Evolutionary conservation across 345 rosid species (phyloP), one percentile per base, ranked within the genome.

Genomic region (Erucastrum elatum): DNA sequence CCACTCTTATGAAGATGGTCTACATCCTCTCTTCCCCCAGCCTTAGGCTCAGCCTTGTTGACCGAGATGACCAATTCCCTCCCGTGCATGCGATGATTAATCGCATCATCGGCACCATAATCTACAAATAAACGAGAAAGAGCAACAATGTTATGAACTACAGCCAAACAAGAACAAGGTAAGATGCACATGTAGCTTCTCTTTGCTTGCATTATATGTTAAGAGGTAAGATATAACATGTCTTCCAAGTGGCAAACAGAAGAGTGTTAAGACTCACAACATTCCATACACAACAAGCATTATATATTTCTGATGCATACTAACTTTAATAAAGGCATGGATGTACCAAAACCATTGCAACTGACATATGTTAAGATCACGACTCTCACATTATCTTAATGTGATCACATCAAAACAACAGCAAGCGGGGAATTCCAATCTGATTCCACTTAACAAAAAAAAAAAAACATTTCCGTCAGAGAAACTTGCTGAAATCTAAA

Each of bases 11-110:
- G 84, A 71, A 87, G 84, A 62, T 83, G 87, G 62, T 89, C 90
- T 68, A 56, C 74, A 75, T 86, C 93, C 51, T 92, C 94, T 6
- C 87, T 93, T 84, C 66, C 71, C 84, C 66, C 71, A 68, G 80
- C 78, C 84, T 87, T 89, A 5, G 97, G 98, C 66, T 92, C 91
- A 44, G 98, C 97, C 89, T 84, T 92, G 82, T 92, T 94, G 82
- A 94, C 97, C 9, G 95, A 92, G 78, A 94, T 92, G 64, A 79
- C 75, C 64, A 90, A 81, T 82, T 88, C 97, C 25, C 86, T 89
- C 26, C 95, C 97, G 77, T 92, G 91, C 97, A 92, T 94, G 78
- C 21, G 21, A 21, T 92, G 90, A 74, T 90, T 85, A 34, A 92
- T 94, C 33, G 98, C 96, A 71, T 90, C 92, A 56, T 94, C 97